A percentile compares a stretch with the other conserved stretches of the same genome.
Evolutionary conservation across 2,329 filamentous ascomycete species (phyloP).

Genomic region (Diaporthe sp.): DNA sequence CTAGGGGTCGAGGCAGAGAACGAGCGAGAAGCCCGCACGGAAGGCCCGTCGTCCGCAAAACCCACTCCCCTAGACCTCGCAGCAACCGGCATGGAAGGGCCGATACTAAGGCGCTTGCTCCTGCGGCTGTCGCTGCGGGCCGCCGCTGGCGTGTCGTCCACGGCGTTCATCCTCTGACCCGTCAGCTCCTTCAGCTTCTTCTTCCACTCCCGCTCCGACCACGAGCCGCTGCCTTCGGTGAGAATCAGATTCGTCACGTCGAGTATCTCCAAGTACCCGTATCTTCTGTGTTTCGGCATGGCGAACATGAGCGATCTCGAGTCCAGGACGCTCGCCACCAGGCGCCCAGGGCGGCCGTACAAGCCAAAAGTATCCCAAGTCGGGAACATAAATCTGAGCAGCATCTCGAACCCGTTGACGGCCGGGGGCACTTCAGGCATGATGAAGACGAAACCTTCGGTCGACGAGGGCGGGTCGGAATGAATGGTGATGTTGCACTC

Average conservation of each 20-base stretch:
- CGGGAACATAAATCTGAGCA: conserved; percentile 92
- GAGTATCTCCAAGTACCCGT: conserved; percentile 90
- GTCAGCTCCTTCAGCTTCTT: conserved; percentile 91
- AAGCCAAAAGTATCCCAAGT: conserved; percentile 93
- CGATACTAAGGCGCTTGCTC: conserved; percentile 70
- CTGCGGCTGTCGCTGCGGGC: conserved; percentile 71
- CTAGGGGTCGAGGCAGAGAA: conserved; percentile 58
- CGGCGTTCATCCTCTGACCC: conserved; percentile 79
- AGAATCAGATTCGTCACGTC: conserved; percentile 88
- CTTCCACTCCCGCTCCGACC: conserved; percentile 92
- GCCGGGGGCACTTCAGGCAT: conserved; percentile 97
- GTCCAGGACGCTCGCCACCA: conserved; percentile 90
- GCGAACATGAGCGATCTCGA: conserved; percentile 96
- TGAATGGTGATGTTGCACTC: conserved; percentile 94
- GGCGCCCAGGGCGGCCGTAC: conserved; percentile 88
- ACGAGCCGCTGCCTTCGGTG: conserved; percentile 80
- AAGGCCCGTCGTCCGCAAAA: conserved; percentile 69
- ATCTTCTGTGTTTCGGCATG: conserved; percentile 89
- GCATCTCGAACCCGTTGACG: conserved; percentile 94
- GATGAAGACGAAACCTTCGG: conserved; percentile 96
- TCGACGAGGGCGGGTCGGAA: conserved; percentile 79
- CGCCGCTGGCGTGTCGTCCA: conserved; percentile 63
- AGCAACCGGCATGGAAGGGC: conserved; percentile 51
- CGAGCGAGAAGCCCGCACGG: conserved; percentile 67
- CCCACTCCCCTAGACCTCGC: conserved; percentile 63